phyloP scores from a whole-genome alignment of 2,329 filamentous ascomycete species.

The Diaporthe citriasiana region DNA sequence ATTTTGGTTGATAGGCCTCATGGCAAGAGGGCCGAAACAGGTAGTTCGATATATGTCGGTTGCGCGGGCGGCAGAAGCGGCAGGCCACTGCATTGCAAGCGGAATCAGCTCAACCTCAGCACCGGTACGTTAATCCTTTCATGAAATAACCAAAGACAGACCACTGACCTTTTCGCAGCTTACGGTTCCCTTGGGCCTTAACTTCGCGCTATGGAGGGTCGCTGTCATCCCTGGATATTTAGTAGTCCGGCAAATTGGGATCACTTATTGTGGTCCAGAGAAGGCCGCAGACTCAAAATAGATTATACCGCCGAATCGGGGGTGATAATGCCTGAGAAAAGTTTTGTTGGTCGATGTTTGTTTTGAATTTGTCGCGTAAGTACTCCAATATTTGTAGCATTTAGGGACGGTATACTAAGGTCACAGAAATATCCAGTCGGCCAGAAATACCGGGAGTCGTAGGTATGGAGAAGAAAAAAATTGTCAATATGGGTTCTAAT shows the following conservation, averaged over 20 bases:
- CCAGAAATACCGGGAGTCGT: too few relatives aligned
- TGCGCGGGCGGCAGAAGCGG: conserved; percentile 48
- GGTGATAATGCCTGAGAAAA: neutral
- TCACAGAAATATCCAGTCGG: too few relatives aligned
- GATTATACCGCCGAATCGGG: neutral
- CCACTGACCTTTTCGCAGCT: conserved; percentile 23
- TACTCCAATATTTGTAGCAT: too few relatives aligned
- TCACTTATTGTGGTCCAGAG: conserved; percentile 20
- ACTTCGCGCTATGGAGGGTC: conserved; percentile 43
- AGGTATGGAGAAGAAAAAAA: neutral
- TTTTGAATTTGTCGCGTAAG: too few relatives aligned
- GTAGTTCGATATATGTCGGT: conserved; percentile 47
- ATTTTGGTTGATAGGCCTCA: conserved; percentile 52
- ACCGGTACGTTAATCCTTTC: conserved; percentile 33
- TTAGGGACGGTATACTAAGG: too few relatives aligned
- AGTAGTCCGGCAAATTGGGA: conserved; percentile 38
- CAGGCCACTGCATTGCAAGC: conserved; percentile 48
- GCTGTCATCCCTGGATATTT: conserved; percentile 42
- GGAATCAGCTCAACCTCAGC: conserved; percentile 51
- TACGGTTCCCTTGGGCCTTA: conserved; percentile 41
- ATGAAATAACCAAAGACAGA: neutral
- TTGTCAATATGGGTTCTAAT: too few relatives aligned
- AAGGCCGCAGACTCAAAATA: neutral
- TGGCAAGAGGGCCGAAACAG: conserved; percentile 46
- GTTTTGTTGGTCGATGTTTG: too few relatives aligned